phyloP scores from a whole-genome alignment of 768 basidiomycete genomes.

The Cubamyces sp. region DNA sequence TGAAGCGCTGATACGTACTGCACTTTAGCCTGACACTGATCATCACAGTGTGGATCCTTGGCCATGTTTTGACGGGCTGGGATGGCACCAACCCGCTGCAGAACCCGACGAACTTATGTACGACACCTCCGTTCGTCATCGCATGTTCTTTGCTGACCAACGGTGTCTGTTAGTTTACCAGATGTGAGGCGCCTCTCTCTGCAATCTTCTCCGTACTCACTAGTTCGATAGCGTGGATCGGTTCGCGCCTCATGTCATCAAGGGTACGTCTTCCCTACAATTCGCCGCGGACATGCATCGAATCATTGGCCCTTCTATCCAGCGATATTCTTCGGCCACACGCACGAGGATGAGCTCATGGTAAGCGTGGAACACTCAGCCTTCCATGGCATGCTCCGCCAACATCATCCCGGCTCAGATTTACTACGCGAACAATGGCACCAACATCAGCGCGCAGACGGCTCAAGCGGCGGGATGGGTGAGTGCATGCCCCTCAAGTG shows the following conservation, averaged over 20 bases:
- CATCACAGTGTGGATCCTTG: constrained; percentile 50
- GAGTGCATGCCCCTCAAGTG: constrained; percentile 24
- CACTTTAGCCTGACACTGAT: not conserved
- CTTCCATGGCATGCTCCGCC: constrained; percentile 9
- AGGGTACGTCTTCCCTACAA: constrained; percentile 50
- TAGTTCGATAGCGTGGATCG: constrained; percentile 61
- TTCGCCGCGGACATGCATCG: not conserved
- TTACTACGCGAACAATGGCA: constrained; percentile 77
- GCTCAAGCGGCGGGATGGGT: constrained; percentile 62
- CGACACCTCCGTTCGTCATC: constrained; percentile 30
- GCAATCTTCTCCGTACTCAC: not conserved
- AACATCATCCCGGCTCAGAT: constrained; percentile 45
- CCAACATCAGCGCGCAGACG: constrained; percentile 55
- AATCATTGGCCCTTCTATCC: constrained; percentile 8
- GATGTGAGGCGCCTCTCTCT: constrained; percentile 40
- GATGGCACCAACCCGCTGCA: constrained; percentile 68
- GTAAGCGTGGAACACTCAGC: constrained; percentile 37
- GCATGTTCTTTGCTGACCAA: constrained; percentile 16
- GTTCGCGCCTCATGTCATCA: constrained; percentile 76
- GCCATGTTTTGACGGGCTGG: constrained; percentile 67
- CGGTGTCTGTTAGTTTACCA: constrained; percentile 54
- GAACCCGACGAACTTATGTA: constrained; percentile 74
- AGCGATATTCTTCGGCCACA: constrained; percentile 82
- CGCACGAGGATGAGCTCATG: constrained; percentile 73
- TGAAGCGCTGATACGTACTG: not conserved